Evolutionary conservation across 2,329 filamentous ascomycete genomes (phyloP).

Genomic region (Pseudohalonectria lignicola): DNA sequence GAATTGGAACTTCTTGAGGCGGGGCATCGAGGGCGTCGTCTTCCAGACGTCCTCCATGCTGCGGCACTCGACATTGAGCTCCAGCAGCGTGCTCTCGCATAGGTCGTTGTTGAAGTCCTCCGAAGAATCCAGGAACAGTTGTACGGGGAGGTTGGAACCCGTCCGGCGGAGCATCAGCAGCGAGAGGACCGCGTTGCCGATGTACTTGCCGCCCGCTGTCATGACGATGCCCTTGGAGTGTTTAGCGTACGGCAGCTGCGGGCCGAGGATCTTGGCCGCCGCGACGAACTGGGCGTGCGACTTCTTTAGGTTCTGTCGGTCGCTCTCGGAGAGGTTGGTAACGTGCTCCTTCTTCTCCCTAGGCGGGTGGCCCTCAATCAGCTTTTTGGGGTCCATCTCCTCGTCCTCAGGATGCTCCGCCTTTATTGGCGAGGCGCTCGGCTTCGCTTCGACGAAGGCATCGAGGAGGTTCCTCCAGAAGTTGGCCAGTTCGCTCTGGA

Average conservation of each 20-base stretch:
- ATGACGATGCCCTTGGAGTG: slow-evolving; percentile 35
- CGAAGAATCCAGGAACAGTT: slow-evolving; percentile 22
- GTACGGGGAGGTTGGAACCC: slow-evolving; percentile 36
- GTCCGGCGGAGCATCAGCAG: slow-evolving; percentile 39
- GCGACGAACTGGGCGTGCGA: slow-evolving; percentile 25
- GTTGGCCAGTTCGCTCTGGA: neutral
- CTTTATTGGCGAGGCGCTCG: slow-evolving; percentile 2
- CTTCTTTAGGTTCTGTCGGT: neutral
- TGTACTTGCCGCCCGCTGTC: slow-evolving; percentile 32
- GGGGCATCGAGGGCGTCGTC: slow-evolving; percentile 7
- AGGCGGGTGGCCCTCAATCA: neutral
- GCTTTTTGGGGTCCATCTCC: neutral
- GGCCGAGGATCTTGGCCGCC: slow-evolving; percentile 15
- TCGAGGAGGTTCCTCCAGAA: slow-evolving; percentile 7
- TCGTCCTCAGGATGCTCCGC: neutral
- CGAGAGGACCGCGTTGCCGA: slow-evolving; percentile 36
- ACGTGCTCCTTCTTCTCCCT: neutral
- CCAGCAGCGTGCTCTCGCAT: slow-evolving; percentile 17
- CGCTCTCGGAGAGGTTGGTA: neutral
- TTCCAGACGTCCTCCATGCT: slow-evolving; percentile 17
- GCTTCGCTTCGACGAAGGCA: slow-evolving; percentile 5
- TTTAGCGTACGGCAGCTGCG: slow-evolving; percentile 18
- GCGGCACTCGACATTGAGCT: slow-evolving; percentile 19
- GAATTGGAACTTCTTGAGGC: slow-evolving; percentile 35
- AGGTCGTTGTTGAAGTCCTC: slow-evolving; percentile 17